Percentiles rank a stretch among this genome's conserved stretches.
Conservation (phyloP, 2,329 filamentous ascomycete species). For the Reticulascus tulasneorum region DNA sequence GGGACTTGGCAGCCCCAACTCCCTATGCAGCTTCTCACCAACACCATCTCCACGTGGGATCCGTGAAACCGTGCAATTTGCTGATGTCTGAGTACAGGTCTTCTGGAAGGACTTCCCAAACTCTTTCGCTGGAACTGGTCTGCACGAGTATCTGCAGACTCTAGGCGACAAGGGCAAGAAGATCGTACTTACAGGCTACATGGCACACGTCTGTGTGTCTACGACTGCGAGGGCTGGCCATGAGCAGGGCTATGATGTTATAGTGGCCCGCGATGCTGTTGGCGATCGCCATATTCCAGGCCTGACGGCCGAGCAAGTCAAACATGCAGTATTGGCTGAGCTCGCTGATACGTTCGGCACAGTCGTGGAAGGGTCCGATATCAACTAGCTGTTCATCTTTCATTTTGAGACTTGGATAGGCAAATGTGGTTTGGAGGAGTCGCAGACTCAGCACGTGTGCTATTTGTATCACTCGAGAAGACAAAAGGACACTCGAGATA, state of each 20-base stretch:
- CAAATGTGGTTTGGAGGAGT: too few species aligned
- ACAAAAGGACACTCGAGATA: too few species aligned
- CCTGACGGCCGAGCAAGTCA: conserved; percentile 49
- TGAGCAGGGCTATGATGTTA: conserved; percentile 60
- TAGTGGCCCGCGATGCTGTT: conserved; percentile 58
- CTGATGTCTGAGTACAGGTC: too few species aligned
- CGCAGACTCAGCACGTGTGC: too few species aligned
- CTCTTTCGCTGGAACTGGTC: conserved; percentile 56
- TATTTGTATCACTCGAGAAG: too few species aligned
- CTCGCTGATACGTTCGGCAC: conserved; percentile 62
- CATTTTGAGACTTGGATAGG: too few species aligned
- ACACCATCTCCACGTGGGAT: too few species aligned
- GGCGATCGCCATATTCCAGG: conserved; percentile 66
- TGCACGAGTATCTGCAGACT: conserved; percentile 49
- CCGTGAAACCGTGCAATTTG: too few species aligned
- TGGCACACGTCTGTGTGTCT: conserved; percentile 63
- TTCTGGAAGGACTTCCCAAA: conserved; percentile 56
- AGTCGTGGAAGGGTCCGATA: conserved; percentile 38
- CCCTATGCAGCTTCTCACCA: too few species aligned
- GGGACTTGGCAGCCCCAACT: too few species aligned
- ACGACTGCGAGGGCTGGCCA: conserved; percentile 59
- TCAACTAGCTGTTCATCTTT: too few species aligned
- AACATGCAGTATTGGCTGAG: conserved; percentile 50
- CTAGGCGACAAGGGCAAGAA: conserved; percentile 51
- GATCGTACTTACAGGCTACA: conserved; percentile 58